These are phyloP conservation scores for Candida vartiovaarae DNA, from an alignment of 805 yeast species.

Conservation along the genomic window DNA sequence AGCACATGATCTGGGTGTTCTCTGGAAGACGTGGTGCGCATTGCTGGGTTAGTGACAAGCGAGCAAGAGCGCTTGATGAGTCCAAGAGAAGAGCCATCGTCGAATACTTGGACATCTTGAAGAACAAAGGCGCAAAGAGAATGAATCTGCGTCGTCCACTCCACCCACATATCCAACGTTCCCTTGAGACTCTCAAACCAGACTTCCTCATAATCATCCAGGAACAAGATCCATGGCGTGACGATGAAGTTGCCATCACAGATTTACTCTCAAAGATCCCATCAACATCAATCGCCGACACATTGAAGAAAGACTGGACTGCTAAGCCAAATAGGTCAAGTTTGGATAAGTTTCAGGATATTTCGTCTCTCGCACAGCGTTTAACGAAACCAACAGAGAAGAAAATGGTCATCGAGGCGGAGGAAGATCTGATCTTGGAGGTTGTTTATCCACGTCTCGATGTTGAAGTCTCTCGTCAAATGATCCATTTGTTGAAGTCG, in stretches of 20 bases:
- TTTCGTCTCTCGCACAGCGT: conserved; percentile 43
- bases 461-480: conserved; percentile 83
- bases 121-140: conserved; percentile 41
- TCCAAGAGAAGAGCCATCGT: conserved; percentile 68
- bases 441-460: conserved; percentile 89
- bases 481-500: conserved; percentile 87
- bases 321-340: conserved; percentile 44
- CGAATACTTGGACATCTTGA: conserved; percentile 75
- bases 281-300: conserved; percentile 47
- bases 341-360: conserved; percentile 71
- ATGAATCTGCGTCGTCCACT: conserved; percentile 65
- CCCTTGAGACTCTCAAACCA: conserved; percentile 58
- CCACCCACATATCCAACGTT: conserved; percentile 81
- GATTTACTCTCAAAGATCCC: conserved; percentile 54
- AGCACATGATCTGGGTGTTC: conserved; percentile 86
- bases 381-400: conserved; percentile 35
- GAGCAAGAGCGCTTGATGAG: conserved; percentile 75
- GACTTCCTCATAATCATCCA: conserved; percentile 61
- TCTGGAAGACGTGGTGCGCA: conserved; percentile 99
- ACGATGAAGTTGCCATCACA: conserved; percentile 44
- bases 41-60: conserved; percentile 90
- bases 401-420: conserved; percentile 53
- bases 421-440: conserved; percentile 73
- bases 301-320: conserved; percentile 55
- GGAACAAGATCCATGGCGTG: conserved; percentile 86